Evolutionary conservation across 2,329 filamentous ascomycete genomes (phyloP), one percentile per base, ranked within the genome.

Genomic region (Stagonosporopsis tanaceti): DNA sequence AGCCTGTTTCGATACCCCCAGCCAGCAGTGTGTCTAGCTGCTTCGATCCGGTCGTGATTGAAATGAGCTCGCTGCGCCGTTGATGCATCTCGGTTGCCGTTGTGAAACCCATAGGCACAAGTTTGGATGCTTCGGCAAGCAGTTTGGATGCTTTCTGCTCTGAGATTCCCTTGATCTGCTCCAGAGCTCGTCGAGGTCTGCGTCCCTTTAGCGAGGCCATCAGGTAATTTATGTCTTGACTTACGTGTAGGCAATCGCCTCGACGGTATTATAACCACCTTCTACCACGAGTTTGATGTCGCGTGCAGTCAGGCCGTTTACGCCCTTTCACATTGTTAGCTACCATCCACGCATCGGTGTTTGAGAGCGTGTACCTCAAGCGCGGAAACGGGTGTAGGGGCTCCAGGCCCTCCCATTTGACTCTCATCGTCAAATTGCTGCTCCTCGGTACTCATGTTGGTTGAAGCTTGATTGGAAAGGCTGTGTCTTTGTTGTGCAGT

Each of bases 1-100:
- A 98, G 41, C 96, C 96, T 0, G 95, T 99, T 78, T 99, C 96
- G 47, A 99, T 86, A 57, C 95, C 95, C 68, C 95, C 95, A 28
- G 94, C 95, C 15, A 99, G 85, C 22, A 99, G 83, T 14, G 95
- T 98, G 74, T 99, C 95, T 9, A 99, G 85, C 72, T 97, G 93
- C 80, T 99, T 99, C 8, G 95, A 98, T 57, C 96, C 95, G 3
- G 95, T 99, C 3, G 95, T 97, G 65, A 99, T 97, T 14, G 93
- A 97, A 66, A 99, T 99, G 57, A 99, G 86, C 78, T 98, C 95
- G 77, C 93, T 97, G 76, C 96, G 88, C 63, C 95, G 89, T 68
- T 94, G 92, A 74, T 99, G 96, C 93, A 99, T 99, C 79, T 99
- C 96, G 0, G 95, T 99, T 3, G 95, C 95, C 0, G 95, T 99